phyloP scores from a whole-genome alignment of 768 basidiomycete genomes.

The Dentipellis fragilis region DNA sequence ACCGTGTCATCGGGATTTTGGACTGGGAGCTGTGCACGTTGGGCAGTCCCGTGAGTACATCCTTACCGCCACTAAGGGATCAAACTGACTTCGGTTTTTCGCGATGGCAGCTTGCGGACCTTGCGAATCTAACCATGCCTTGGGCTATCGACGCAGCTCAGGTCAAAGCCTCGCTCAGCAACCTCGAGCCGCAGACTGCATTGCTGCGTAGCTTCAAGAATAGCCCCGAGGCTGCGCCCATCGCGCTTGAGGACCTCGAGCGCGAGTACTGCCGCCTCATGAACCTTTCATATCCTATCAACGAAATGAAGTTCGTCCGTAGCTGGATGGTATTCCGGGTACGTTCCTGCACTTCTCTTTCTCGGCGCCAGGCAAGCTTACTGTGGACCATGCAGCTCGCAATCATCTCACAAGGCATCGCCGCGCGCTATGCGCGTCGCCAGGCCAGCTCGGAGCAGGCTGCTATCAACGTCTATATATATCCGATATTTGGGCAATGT shows the following conservation, averaged over 20 bases:
- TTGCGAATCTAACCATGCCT: conserved; percentile 82
- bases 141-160: conserved; percentile 51
- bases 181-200: conserved; percentile 2
- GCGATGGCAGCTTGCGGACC: conserved; percentile 62
- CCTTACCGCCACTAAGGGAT: not conserved
- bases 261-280: conserved; percentile 68
- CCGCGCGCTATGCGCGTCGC: conserved; percentile 72
- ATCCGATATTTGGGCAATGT: conserved; percentile 54
- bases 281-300: conserved; percentile 61
- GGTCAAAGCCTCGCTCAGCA: conserved; percentile 20
- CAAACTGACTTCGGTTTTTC: not conserved
- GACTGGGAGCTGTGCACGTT: conserved; percentile 98
- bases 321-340: conserved; percentile 86
- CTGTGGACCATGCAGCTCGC: conserved; percentile 39
- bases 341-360: conserved; percentile 17
- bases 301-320: conserved; percentile 67
- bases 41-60: conserved; percentile 65
- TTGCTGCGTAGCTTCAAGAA: conserved; percentile 58
- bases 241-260: conserved; percentile 65
- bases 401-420: conserved; percentile 84
- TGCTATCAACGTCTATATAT: conserved; percentile 29
- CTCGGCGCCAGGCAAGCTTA: conserved; percentile 2
- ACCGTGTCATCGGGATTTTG: conserved; percentile 86
- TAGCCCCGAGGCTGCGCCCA: conserved; percentile 41
- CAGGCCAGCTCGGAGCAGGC: conserved; percentile 88